Conservation (phyloP, 176 grass and related monocot genomes). For the Puya raimondii region DNA sequence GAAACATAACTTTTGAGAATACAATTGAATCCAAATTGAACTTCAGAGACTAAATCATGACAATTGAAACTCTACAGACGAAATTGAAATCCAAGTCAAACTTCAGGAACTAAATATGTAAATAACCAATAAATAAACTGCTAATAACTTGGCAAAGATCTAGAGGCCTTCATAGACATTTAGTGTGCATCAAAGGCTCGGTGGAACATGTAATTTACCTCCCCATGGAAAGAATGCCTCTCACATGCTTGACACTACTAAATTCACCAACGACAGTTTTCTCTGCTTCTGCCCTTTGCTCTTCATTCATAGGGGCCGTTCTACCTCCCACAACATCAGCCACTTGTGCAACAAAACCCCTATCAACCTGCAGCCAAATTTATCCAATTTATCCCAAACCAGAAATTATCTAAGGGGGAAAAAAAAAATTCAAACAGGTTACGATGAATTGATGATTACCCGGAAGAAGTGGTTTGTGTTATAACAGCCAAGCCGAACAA, state of each 20-base stretch:
- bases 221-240: conserved; percentile 95
- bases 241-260: conserved; percentile 89
- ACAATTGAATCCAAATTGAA: too few species aligned
- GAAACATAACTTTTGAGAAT: too few species aligned
- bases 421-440: neutral
- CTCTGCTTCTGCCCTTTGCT: conserved; percentile 55
- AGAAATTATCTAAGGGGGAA: neutral
- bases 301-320: conserved; percentile 70
- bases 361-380: conserved; percentile 59
- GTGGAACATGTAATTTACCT: conserved; percentile 35
- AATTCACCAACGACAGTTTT: conserved; percentile 94
- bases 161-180: neutral
- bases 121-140: too few species aligned
- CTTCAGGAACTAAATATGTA: too few species aligned
- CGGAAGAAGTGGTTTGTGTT: conserved; percentile 95
- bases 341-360: conserved; percentile 97
- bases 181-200: neutral
- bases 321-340: conserved; percentile 67
- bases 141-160: too few species aligned
- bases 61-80: too few species aligned
- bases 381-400: neutral
- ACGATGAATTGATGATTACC: conserved; percentile 30
- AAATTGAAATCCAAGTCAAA: too few species aligned
- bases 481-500: conserved; percentile 86
- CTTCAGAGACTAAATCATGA: too few species aligned